These are phyloP conservation scores for Fraxinus sp. DNA, from an alignment of 305 asterid species.

Conservation along the genomic window DNA sequence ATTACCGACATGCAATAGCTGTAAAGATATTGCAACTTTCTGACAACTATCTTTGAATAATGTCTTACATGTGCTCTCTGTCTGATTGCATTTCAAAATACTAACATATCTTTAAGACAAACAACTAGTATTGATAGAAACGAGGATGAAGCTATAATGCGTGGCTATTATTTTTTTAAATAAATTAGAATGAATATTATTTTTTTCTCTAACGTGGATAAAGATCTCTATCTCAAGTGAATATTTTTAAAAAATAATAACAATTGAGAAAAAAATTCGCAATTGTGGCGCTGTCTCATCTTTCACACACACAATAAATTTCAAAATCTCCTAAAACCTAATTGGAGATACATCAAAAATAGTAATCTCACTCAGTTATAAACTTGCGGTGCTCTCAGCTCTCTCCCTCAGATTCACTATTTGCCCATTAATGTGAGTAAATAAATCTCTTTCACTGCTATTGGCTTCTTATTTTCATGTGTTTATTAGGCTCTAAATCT, in stretches of 20 bases:
- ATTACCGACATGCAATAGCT: no score
- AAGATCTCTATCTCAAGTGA: not conserved
- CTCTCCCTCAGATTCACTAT: not conserved
- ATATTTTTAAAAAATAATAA: no score
- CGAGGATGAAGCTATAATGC: not conserved
- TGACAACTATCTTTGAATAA: no score
- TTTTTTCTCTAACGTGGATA: not conserved
- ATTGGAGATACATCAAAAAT: not conserved
- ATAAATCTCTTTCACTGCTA: not conserved
- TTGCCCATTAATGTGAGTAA: not conserved
- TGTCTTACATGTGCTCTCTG: no score
- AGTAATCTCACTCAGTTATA: not conserved
- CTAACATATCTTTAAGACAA: no score
- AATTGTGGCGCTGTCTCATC: not conserved
- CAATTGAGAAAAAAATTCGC: not conserved
- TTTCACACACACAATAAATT: not conserved
- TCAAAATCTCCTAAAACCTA: not conserved
- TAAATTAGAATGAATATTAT: no score
- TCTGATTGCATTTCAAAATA: no score
- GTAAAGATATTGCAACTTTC: no score
- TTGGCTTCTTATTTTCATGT: not conserved
- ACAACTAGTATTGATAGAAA: not conserved
- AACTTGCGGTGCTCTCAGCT: not conserved
- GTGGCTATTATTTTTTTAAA: not conserved
- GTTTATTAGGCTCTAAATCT: not conserved